Evolutionary conservation across 805 yeast species (phyloP), one percentile per base, ranked within the genome.

Genomic region (Millerozyma acaciae): DNA sequence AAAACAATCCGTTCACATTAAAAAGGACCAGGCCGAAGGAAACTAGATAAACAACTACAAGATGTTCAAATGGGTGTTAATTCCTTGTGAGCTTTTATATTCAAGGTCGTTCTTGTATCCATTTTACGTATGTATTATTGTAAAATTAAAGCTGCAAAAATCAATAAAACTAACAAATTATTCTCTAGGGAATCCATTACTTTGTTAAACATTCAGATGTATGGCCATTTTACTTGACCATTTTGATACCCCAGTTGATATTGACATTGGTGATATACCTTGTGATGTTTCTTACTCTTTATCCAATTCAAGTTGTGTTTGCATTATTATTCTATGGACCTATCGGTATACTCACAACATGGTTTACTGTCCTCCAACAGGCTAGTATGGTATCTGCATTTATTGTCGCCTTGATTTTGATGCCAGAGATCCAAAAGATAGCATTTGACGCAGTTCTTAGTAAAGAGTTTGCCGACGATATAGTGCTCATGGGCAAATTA

Each of bases 291-390:
- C 30, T 62, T 8, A 42, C 62, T 10, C 43, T 70, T n/a, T 72
- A 62, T 40, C 80, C 80, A 0, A 42, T 66, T 1, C 62, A 68
- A 31, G 69, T 74, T 1, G 48, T 64, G 6, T 29, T 71, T 5
- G 63, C 68, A 6, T 43, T 65, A 18, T 33, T 72, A 16, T 49
- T 73, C 30, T 54, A 68, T 16, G 80, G 80, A 2, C 81, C 82
- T 0, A 47, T 69, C 8, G 80, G 78, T 1, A 21, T 73, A 2
- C 27, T 73, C 9, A 57, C 69, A 12, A 70, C 78, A 0, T 62
- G 70, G 62, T 42, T 67, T 9, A 53, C 71, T 2, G 55, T 71
- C 18, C 42, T 71, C 14, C 75, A 68, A 40, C 65, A 66, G 35
- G 50, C 73, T 8, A 57, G 66, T 6, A 54, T 60, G 16, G 48